A percentile compares a stretch with the other conserved stretches of the same genome.
phyloP scores from a whole-genome alignment of 257 asterid species.

The Euphrasia confusa region DNA sequence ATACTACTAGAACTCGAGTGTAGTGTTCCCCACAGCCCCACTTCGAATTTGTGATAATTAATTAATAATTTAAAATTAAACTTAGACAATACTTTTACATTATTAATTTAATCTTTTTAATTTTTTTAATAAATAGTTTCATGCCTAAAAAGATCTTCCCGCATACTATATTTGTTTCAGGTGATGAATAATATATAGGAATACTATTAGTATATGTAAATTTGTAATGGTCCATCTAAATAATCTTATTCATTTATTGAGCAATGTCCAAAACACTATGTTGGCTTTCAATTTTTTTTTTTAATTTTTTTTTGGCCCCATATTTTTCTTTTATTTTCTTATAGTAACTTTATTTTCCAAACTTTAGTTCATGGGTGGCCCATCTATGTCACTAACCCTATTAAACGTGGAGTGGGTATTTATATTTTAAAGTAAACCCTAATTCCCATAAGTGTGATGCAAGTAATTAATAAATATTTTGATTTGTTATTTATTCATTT shows the following conservation, averaged over 20 bases:
- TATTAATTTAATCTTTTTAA: constrained; percentile 20
- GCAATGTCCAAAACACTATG: constrained; percentile 14
- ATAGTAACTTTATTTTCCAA: constrained; percentile 15
- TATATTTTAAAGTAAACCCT: constrained; percentile 17
- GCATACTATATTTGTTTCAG: constrained; percentile 56
- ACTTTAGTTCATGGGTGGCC: constrained; percentile 46
- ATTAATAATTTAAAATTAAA: constrained; percentile 31
- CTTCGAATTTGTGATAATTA: constrained; percentile 58
- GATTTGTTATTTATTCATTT: too few relatives aligned
- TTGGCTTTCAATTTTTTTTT: not conserved
- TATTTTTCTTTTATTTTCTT: constrained; percentile 1
- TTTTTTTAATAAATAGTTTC: constrained; percentile 28
- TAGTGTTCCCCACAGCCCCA: constrained; percentile 54
- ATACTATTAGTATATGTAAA: too few relatives aligned
- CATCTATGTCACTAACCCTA: constrained; percentile 44
- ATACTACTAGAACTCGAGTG: constrained; percentile 40
- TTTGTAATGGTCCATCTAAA: constrained; percentile 35
- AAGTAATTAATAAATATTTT: too few relatives aligned
- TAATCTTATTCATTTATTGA: constrained; percentile 33
- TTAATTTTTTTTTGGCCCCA: not conserved
- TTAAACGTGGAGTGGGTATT: not conserved
- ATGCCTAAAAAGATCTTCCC: constrained; percentile 54
- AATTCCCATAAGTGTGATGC: too few relatives aligned
- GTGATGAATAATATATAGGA: constrained; percentile 23
- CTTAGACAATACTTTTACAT: constrained; percentile 26